Evolutionary conservation across 2,329 filamentous ascomycete genomes (phyloP), one percentile per base, ranked within the genome.

Genomic region (Seiridium cupressi): DNA sequence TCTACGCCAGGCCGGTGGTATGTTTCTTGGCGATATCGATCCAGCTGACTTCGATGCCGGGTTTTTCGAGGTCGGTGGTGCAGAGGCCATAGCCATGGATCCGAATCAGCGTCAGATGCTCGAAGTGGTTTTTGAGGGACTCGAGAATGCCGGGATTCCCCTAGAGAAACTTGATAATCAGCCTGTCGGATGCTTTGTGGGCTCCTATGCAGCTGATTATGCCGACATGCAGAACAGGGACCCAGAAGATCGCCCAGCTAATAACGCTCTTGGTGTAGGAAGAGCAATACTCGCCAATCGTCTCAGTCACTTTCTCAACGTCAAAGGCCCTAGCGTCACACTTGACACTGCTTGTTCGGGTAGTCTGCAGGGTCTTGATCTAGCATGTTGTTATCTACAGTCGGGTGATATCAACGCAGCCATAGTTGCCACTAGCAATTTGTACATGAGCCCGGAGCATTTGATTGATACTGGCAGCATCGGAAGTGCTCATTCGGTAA

Each of bases 1-100:
- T 2, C 76, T 76, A 63, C 68, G 70, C 1, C 69, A 67, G 0
- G 65, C 61, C 0, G 74, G 73, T 2, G 75, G 73, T 38, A 76
- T 76, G 72, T 79, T 79, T 60, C 63, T 80, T 3, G 65, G 73
- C 0, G 65, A 74, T 5, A 64, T 73, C 5, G 72, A 79, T 49
- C 68, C 67, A 0, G 51, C 60, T 2, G 65, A 68, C 1, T 75
- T 79, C 46, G 75, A 79, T 55, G 70, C 72, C 32, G 18, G 34
- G 0, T 76, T 76, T 56, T 70, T 70, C 54, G 59, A 64, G 5
- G 35, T 71, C 3, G n/a, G 13, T 0, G 36, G 55, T 0, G n/a
- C 35, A 4, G 69, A 72, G 1, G 62, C 63, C 3, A 38, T 56
- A 0, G 9, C 63, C 2, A 68, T 68, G 64, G 69, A 70, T 9